Conservation (phyloP, 2,329 filamentous ascomycete genomes). For the Grosmannia huntii region DNA sequence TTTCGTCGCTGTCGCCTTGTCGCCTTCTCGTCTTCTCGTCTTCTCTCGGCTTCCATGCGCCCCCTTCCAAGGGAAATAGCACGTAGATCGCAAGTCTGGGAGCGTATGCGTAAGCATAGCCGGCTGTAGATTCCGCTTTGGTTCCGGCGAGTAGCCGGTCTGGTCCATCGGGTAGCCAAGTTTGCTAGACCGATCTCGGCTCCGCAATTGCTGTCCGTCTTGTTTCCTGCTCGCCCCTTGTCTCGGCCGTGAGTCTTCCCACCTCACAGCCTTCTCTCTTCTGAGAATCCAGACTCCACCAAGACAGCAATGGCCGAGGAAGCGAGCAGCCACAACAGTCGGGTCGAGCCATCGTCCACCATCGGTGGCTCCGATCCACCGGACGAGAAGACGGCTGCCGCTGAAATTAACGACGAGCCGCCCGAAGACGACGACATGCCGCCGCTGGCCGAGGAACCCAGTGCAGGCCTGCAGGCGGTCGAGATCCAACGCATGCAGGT, state of each 20-base stretch:
- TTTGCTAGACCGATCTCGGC: not conserved
- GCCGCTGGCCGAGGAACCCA: conserved; percentile 8
- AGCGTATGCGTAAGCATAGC: not conserved
- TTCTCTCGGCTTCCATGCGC: not conserved
- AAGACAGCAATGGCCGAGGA: not conserved
- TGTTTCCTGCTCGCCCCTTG: not conserved
- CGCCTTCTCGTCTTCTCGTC: not conserved
- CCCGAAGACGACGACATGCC: conserved; percentile 4
- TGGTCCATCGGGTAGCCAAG: not conserved
- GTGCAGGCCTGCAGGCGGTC: conserved; percentile 11
- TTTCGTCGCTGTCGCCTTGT: too few species aligned
- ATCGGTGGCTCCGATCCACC: not conserved
- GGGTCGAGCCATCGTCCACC: not conserved
- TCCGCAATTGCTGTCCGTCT: not conserved
- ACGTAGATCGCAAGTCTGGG: not conserved
- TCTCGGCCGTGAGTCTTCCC: not conserved
- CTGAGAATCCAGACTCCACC: too few species aligned
- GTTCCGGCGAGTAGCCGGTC: not conserved
- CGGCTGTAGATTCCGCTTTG: not conserved
- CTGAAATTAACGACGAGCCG: not conserved
- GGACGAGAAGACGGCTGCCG: not conserved
- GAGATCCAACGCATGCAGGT: conserved; percentile 5
- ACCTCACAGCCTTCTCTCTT: not conserved
- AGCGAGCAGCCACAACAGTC: not conserved
- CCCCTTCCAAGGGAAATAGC: not conserved